phyloP scores from a whole-genome alignment of 163 green algal genomes.

The Scenedesmus sp. region DNA sequence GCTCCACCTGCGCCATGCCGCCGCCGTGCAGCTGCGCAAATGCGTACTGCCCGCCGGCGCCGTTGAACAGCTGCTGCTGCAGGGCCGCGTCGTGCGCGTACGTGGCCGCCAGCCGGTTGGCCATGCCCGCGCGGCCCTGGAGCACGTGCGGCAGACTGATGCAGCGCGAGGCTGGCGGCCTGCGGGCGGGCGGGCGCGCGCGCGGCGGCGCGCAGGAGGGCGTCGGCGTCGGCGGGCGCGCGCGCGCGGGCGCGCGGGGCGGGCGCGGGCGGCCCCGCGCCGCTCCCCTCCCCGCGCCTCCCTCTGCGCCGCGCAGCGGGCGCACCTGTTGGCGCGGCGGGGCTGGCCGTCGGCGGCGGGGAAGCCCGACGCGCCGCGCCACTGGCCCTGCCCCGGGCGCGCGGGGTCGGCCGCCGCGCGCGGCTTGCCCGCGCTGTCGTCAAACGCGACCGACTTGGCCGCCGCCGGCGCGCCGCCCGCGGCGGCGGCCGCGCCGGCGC shows the following conservation, averaged over 20 bases:
- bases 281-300: too few species aligned
- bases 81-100: conserved; percentile 37
- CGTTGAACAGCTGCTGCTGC: conserved; percentile 40
- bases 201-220: too few species aligned
- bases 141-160: conserved; percentile 42
- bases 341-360: neutral
- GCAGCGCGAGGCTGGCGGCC: conserved; percentile 14
- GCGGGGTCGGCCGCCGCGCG: neutral
- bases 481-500: neutral
- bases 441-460: conserved; percentile 31
- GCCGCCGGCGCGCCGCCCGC: neutral
- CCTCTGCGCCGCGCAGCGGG: neutral
- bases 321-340: conserved; percentile 18
- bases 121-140: conserved; percentile 39
- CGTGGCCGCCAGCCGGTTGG: conserved; percentile 21
- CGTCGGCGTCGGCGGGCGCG: too few species aligned
- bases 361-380: neutral
- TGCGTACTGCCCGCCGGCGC: neutral
- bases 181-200: too few species aligned
- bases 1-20: neutral
- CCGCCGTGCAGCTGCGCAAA: conserved; percentile 10
- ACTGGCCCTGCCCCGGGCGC: neutral
- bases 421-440: neutral
- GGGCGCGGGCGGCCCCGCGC: too few species aligned
- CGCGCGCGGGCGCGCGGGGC: too few species aligned